A percentile compares a stretch with the other conserved stretches of the same genome.
Evolutionary conservation across 2,329 filamentous ascomycete genomes (phyloP).

Genomic region (Anthostomella pinea): DNA sequence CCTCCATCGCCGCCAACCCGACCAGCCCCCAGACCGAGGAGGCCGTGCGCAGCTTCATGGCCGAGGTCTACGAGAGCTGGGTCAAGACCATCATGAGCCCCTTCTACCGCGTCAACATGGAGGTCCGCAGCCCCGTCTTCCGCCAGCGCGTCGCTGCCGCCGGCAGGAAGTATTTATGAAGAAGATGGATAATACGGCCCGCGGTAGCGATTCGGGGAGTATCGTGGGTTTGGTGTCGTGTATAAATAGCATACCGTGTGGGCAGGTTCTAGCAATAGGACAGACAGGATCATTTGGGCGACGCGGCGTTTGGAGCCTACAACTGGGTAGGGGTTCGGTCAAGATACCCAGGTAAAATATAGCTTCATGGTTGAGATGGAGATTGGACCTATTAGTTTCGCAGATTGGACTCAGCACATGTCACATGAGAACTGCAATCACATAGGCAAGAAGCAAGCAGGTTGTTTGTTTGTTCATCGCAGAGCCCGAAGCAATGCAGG

Average conservation of each 20-base stretch:
- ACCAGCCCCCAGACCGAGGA: slow-evolving; percentile 90
- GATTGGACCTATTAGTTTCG: not conserved
- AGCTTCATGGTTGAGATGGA: no score
- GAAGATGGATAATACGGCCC: no score
- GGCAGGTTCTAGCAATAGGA: no score
- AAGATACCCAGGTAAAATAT: no score
- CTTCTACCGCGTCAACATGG: slow-evolving; percentile 84
- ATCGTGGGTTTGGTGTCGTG: no score
- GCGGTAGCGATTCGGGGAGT: no score
- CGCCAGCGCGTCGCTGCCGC: slow-evolving; percentile 77
- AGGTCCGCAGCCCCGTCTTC: slow-evolving; percentile 85
- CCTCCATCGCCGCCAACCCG: slow-evolving; percentile 76
- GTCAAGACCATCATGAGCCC: slow-evolving; percentile 97
- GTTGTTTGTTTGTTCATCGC: slow-evolving; percentile 21
- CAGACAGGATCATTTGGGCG: no score
- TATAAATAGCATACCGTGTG: no score
- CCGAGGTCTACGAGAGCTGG: slow-evolving; percentile 94
- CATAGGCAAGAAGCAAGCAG: no score
- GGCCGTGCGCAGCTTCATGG: slow-evolving; percentile 91
- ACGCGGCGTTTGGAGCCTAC: no score
- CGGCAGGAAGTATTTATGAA: slow-evolving; percentile 85
- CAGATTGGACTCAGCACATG: not conserved
- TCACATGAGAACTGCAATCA: not conserved
- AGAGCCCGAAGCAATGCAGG: slow-evolving; percentile 20
- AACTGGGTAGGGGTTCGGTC: no score